Base-by-base conservation (phyloP, 371 early-diverging fungal genomes). In the Rhizopus delemar region DNA sequence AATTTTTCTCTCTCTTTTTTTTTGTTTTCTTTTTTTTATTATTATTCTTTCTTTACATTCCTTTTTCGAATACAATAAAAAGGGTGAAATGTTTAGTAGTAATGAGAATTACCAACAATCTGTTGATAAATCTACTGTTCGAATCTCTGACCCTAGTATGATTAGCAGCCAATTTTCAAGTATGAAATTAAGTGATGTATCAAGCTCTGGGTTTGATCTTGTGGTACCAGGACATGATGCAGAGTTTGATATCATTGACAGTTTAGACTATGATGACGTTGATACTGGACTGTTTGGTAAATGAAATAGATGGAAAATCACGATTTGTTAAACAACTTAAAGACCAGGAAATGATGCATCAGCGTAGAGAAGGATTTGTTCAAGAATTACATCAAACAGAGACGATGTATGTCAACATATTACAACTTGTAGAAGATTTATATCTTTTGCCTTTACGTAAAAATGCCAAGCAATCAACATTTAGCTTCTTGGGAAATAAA, bases 221-320 rank as follows among this genome's bases (percentile, higher is more conserved):
- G 29, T 48, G 48, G 29, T 29, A 48, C 29, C 48, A 9, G 12
- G 29, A 7, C 48, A 48, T 12, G 29, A 48, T 48, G 15, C 29
- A 11, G 64, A 70, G 32, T 68, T 78, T 33, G 79, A 74, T 48
- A 74, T 75, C 46, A 69, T 78, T 46, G 76, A 78, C 31, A 61
- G 67, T 36, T 55, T 78, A 7, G 70, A 71, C 45, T 78, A 70
- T 51, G 79, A 78, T 51, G 75, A 78, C 58, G 61, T 75, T 5
- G 79, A 78, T 48, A 71, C 67, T 51, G 67, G 63, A 13, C 52
- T 75, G 49, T 68, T 78, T 39, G 75, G 79, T 75, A 43, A 43
- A 43, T 36, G 6, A 36, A 8, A 36, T 36, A 36, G 8, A 36
- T 8, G 2, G 2, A 36, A 36, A 11, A 11, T 11, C 6, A 6